Percentiles rank a stretch among this genome's conserved stretches.
phyloP scores from a whole-genome alignment of 2,329 filamentous ascomycete genomes.

The Coniochaeta ligniaria region DNA sequence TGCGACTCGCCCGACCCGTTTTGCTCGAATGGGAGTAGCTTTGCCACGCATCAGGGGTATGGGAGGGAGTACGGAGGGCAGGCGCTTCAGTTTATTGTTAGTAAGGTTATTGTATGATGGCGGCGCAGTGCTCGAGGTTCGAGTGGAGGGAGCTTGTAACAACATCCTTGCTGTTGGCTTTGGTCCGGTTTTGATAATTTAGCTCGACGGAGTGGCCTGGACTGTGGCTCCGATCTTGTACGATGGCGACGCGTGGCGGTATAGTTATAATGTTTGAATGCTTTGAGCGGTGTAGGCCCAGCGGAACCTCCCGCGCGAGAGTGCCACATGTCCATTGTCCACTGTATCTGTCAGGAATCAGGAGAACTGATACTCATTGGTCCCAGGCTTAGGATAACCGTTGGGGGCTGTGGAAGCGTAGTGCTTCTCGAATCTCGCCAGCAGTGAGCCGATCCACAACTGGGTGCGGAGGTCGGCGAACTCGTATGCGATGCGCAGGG shows the following conservation, averaged over 20 bases:
- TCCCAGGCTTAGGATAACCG: conserved; percentile 3
- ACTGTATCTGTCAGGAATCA: background rate
- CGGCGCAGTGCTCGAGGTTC: background rate
- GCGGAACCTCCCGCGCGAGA: background rate
- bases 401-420: conserved; percentile 23
- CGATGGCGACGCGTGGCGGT: background rate
- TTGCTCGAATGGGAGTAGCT: conserved; percentile 50
- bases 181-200: background rate
- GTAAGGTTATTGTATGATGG: conserved; percentile 28
- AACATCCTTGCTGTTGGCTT: background rate
- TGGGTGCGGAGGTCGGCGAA: conserved; percentile 25
- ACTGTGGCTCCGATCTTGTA: background rate
- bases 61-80: conserved; percentile 47
- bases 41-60: conserved; percentile 49
- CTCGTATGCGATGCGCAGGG: conserved; percentile 30
- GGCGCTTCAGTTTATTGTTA: conserved; percentile 50
- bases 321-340: background rate
- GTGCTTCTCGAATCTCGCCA: conserved; percentile 21
- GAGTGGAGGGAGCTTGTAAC: background rate
- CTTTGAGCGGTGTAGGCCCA: background rate
- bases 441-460: conserved; percentile 23
- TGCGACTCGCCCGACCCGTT: conserved; percentile 54
- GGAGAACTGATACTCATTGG: conserved; percentile 7
- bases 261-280: background rate
- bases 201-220: background rate